These are phyloP conservation scores for Jacaranda copaia DNA, from an alignment of 257 asterid genomes.

Conservation along the genomic window DNA sequence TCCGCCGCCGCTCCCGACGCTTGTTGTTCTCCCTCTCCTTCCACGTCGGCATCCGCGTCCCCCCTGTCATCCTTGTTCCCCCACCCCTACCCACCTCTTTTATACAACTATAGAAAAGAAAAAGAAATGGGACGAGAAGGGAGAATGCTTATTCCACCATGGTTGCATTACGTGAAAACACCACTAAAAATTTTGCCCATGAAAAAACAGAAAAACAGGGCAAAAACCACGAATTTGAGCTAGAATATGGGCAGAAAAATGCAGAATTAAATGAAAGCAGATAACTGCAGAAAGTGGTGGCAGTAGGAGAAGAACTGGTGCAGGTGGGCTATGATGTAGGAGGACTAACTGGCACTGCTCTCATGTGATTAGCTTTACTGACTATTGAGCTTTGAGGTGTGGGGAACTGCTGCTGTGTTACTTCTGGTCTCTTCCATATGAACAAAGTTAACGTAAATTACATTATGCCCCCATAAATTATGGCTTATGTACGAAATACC, in stretches of 20 bases:
- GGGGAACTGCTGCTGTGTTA: background rate
- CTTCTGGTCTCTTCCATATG: too few relatives aligned
- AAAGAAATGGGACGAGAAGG: background rate
- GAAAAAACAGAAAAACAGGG: background rate
- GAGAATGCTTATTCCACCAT: conserved; percentile 9
- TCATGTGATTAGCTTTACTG: conserved; percentile 38
- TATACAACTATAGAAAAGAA: background rate
- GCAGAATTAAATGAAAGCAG: conserved; percentile 22
- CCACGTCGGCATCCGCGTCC: conserved; percentile 75
- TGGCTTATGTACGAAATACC: too few relatives aligned
- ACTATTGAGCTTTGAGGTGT: conserved; percentile 10
- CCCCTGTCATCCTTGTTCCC: conserved; percentile 41
- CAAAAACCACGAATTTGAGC: background rate
- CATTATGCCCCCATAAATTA: too few relatives aligned
- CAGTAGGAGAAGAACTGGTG: conserved; percentile 28
- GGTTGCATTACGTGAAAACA: background rate
- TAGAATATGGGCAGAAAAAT: background rate
- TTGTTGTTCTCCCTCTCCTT: conserved; percentile 87
- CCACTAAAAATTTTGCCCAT: background rate
- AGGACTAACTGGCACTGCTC: background rate
- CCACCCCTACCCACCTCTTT: background rate
- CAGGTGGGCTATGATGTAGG: conserved; percentile 28
- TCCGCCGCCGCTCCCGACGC: conserved; percentile 72
- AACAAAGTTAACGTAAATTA: too few relatives aligned
- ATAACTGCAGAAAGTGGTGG: background rate